Base-by-base conservation (phyloP, 1,284 basidiomycete species). In the Ceratobasidium sp. region DNA sequence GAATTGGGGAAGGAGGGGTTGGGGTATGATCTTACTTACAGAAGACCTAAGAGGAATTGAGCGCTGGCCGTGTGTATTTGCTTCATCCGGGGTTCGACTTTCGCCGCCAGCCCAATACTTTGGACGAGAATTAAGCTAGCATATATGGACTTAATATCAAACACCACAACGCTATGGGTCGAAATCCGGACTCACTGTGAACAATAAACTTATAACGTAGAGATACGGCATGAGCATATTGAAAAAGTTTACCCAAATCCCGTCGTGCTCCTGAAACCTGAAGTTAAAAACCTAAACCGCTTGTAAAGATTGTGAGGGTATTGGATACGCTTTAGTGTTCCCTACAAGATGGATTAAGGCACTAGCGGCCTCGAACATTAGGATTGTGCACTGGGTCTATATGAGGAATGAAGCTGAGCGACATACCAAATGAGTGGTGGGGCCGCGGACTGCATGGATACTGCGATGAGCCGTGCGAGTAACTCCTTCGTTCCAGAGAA, bases 381-480 rank as follows among this genome's bases (percentile, higher is more conserved):
- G 60, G 10, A 38, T 33, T 41, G n/a, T 41, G 14, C n/a, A n/a
- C n/a, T 4, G 12, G 52, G 20, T 44, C 41, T 44, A 46, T 65
- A 59, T 2, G 55, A 3, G 30, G 41, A 10, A 4, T 8, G 5
- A 27, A 55, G 64, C 27, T 27, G 16, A 33, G 20, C 4, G 16
- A 50, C 55, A 35, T 38, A 73, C 70, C 70, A 73, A 55, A 62
- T 50, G 57, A 73, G 57, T 20, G 70, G 69, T 44, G 50, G 69
- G n/a, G 60, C 54, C 23, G 69, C 69, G 48, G 69, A 71, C 50
- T 71, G 69, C 70, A 73, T 73, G n/a, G 70, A 46, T 48, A 44
- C 48, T 16, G 55, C 35, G n/a, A 73, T 50, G 38, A 73, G 57
- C 5, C 70, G 70, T 27, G 46, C 57, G n/a, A 73, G 44, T 33